Percentiles rank a stretch among this genome's conserved stretches.
These are phyloP conservation scores for Maudiozyma serrabonitensis DNA, from an alignment of 805 yeast genomes.

Conservation along the genomic window DNA sequence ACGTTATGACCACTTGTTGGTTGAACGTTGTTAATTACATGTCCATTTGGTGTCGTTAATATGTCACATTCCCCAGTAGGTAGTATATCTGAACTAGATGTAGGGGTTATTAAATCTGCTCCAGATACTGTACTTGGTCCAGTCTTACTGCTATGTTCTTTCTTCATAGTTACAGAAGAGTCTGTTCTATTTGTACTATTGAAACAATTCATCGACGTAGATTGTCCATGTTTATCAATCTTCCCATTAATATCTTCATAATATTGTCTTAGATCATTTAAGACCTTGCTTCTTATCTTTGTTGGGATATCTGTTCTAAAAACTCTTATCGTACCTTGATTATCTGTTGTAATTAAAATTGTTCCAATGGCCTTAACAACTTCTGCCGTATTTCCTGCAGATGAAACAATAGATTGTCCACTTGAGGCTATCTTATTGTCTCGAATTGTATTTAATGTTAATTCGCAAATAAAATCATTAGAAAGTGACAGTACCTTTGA, in stretches of 20 bases:
- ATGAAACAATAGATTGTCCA: background rate
- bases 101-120: background rate
- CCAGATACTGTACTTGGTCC: background rate
- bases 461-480: constrained; percentile 70
- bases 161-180: background rate
- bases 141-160: background rate
- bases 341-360: constrained; percentile 70
- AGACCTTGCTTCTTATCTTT: constrained; percentile 30
- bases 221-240: background rate
- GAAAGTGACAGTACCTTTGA: constrained; percentile 56
- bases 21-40: background rate
- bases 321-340: constrained; percentile 59
- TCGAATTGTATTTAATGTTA: constrained; percentile 29
- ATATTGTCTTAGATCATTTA: constrained; percentile 11
- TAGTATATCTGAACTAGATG: background rate
- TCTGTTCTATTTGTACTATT: background rate
- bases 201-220: background rate
- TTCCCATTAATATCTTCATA: background rate
- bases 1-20: background rate
- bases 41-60: background rate
- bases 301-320: constrained; percentile 70
- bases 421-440: background rate
- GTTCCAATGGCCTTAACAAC: constrained; percentile 28
- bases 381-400: constrained; percentile 2
- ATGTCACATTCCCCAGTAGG: background rate